Evolutionary conservation across 2,329 filamentous ascomycete genomes (phyloP).

Genomic region (Lecanicillium sp.): DNA sequence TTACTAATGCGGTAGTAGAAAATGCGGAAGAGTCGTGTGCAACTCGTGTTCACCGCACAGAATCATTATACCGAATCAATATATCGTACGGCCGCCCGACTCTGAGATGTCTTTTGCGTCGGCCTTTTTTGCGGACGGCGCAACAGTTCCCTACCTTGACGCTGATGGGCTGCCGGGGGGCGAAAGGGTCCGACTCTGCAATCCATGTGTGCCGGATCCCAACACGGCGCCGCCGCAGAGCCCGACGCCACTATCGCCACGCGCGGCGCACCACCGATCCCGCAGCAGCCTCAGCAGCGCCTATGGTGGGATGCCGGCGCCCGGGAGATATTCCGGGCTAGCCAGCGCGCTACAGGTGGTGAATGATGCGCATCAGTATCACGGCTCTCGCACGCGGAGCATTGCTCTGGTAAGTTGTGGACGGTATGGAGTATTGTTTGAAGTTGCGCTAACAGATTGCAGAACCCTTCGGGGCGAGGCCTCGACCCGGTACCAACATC

Average conservation of each 20-base stretch:
- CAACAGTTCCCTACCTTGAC: slow-evolving; percentile 36
- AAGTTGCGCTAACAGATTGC: not conserved
- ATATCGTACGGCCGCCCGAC: slow-evolving; percentile 74
- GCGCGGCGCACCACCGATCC: slow-evolving; percentile 37
- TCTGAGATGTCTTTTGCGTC: slow-evolving; percentile 33
- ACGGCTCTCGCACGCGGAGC: slow-evolving; percentile 35
- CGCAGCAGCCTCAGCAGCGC: slow-evolving; percentile 37
- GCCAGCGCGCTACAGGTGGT: slow-evolving; percentile 2
- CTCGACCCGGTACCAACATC: slow-evolving; percentile 11
- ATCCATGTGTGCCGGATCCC: slow-evolving; percentile 57
- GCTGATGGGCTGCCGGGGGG: slow-evolving; percentile 45
- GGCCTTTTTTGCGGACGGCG: slow-evolving; percentile 31
- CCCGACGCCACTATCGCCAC: slow-evolving; percentile 31
- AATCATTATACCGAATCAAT: slow-evolving; percentile 90
- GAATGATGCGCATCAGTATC: slow-evolving; percentile 31
- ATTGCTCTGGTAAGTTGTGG: slow-evolving; percentile 42
- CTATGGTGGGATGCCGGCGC: slow-evolving; percentile 23
- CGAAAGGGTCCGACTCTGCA: slow-evolving; percentile 54
- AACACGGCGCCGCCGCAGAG: slow-evolving; percentile 51
- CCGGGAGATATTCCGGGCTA: slow-evolving; percentile 20
- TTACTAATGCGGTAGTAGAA: slow-evolving; percentile 40
- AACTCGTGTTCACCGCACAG: slow-evolving; percentile 84
- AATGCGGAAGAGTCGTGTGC: slow-evolving; percentile 91
- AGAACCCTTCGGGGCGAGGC: not conserved
- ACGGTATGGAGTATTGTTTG: not conserved